Evolutionary conservation across 1,284 basidiomycete genomes (phyloP), one percentile per base, ranked within the genome.

Genomic region (Wallemia ichthyophaga): DNA sequence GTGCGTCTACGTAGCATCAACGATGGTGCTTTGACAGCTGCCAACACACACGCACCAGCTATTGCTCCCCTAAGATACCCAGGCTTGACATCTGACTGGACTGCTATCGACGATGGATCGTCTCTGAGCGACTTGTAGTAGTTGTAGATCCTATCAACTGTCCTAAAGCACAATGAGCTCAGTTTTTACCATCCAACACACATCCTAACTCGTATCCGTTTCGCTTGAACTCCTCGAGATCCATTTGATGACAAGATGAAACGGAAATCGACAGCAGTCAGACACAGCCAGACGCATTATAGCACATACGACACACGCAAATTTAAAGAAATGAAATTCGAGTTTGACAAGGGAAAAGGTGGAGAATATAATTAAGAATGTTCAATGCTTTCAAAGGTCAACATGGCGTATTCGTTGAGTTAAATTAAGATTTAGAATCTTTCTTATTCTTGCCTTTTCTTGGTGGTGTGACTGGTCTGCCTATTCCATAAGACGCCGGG

Each of bases 371-470:
- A n/a, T 48, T 48, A 48, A 48, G 37, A 48, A 48, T 48, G 37
- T 48, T 48, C 37, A 48, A 48, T 48, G 37, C 37, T 13, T 48
- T 21, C 28, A 31, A 17, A 31, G 7, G 7, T 31, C 17, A 17
- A 7, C 28, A 17, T 31, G 7, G 28, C 28, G n/a, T n/a, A n/a
- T n/a, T n/a, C n/a, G n/a, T n/a, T n/a, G n/a, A n/a, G n/a, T n/a
- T n/a, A n/a, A n/a, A n/a, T 57, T 23, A 57, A 7, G 56, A 9
- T 23, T 27, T 57, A 15, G 13, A 23, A 7, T 57, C 56, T 24
- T 57, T 31, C 28, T 31, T 57, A n/a, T 28, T 57, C 27, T 57
- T 27, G 56, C 27, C 27, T n/a, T 57, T 57, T 57, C 27, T 28
- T 15, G 56, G 27, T 28, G 56, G 56, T 17, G 27, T 57, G 3